phyloP scores from a whole-genome alignment of 2,329 filamentous ascomycete genomes.

The Penicillium sumatraense region DNA sequence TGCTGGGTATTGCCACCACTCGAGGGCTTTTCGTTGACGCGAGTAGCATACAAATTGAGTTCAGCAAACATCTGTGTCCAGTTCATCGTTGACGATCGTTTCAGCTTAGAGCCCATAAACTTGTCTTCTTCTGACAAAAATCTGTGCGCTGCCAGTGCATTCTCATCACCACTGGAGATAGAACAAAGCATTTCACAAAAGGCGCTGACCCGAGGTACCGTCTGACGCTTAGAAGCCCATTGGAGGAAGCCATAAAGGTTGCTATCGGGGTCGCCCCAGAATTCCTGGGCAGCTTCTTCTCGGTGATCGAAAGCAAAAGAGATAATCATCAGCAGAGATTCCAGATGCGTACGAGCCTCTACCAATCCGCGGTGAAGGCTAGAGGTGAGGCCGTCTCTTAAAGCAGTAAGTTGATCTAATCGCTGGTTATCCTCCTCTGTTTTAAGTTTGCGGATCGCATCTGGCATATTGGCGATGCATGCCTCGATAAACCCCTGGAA shows the following conservation, averaged over 20 bases:
- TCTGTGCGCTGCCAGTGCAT: constrained; percentile 81
- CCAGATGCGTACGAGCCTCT: constrained; percentile 66
- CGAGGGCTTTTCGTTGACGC: constrained; percentile 73
- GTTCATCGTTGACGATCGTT: constrained; percentile 81
- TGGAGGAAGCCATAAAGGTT: constrained; percentile 94
- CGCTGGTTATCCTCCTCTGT: constrained; percentile 85
- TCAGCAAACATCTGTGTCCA: constrained; percentile 94
- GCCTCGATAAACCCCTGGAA: constrained; percentile 87
- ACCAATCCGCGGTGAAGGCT: constrained; percentile 45
- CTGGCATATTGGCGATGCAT: constrained; percentile 93
- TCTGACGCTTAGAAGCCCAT: constrained; percentile 94
- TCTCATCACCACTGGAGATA: constrained; percentile 80
- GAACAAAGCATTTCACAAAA: constrained; percentile 97
- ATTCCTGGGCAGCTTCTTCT: constrained; percentile 80
- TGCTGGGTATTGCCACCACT: constrained; percentile 49
- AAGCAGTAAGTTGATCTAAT: constrained; percentile 50
- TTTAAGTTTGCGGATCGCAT: constrained; percentile 83
- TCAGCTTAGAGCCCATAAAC: constrained; percentile 75
- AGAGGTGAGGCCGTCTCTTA: constrained; percentile 48
- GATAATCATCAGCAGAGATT: constrained; percentile 89
- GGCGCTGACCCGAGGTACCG: constrained; percentile 91
- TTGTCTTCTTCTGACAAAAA: constrained; percentile 87
- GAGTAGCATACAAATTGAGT: constrained; percentile 79
- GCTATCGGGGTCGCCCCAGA: constrained; percentile 91
- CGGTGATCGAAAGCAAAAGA: constrained; percentile 88